Conservation (phyloP, 2,329 filamentous ascomycete genomes). For the Aspergillus viridinutans region DNA sequence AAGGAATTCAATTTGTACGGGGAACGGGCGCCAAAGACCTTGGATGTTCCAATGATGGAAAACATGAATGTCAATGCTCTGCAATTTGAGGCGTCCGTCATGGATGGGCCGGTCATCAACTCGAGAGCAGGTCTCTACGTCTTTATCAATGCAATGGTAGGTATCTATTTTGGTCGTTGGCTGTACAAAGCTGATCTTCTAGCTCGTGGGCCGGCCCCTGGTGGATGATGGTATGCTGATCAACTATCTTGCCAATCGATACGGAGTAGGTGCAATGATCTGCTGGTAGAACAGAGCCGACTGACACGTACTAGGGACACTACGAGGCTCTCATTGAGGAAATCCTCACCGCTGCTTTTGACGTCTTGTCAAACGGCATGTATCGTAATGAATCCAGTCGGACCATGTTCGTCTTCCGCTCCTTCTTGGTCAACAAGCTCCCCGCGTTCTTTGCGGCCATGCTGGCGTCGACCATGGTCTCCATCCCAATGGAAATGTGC, state of each 20-base stretch:
- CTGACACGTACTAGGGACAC: constrained; percentile 55
- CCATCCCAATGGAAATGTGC: constrained; percentile 59
- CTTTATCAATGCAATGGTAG: constrained; percentile 75
- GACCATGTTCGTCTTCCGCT: constrained; percentile 69
- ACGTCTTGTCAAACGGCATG: constrained; percentile 81
- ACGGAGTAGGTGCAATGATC: constrained; percentile 56
- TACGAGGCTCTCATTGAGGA: constrained; percentile 74
- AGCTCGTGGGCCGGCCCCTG: constrained; percentile 77
- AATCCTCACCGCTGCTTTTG: constrained; percentile 82
- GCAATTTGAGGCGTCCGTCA: constrained; percentile 51
- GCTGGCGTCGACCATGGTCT: constrained; percentile 54
- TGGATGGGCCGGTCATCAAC: constrained; percentile 67
- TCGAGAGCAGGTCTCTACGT: constrained; percentile 80
- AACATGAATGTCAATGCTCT: constrained; percentile 44
- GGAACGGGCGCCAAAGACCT: constrained; percentile 38
- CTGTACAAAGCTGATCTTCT: constrained; percentile 28
- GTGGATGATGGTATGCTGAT: constrained; percentile 77
- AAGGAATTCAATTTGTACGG: constrained; percentile 41
- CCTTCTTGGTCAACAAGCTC: constrained; percentile 76
- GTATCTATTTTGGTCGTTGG: not conserved
- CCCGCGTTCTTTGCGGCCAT: constrained; percentile 59
- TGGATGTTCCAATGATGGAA: constrained; percentile 42
- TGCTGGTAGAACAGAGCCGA: not conserved
- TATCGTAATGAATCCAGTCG: constrained; percentile 62
- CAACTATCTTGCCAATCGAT: constrained; percentile 77